Evolutionary conservation across 2,329 filamentous ascomycete genomes (phyloP).

Genomic region (Fusarium virguliforme): DNA sequence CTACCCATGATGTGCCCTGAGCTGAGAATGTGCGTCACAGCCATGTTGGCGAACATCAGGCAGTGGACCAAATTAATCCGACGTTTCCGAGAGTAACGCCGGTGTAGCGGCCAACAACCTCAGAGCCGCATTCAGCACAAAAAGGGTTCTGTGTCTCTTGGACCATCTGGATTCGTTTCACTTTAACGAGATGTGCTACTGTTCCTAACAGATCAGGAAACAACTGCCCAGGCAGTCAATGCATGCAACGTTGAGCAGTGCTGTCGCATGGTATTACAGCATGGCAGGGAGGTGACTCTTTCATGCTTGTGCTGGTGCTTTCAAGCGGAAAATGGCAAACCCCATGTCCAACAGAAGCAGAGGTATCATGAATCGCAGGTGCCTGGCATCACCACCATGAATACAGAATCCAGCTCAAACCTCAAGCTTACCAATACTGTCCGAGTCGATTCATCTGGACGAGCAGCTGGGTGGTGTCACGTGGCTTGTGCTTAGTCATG

Average conservation of each 20-base stretch:
- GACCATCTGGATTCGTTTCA: conserved; percentile 35
- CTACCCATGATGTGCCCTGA: background rate
- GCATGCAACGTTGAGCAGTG: conserved; percentile 40
- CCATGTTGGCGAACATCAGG: conserved; percentile 28
- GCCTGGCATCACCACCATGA: too few relatives aligned
- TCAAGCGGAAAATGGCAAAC: background rate
- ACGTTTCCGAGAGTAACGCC: conserved; percentile 46
- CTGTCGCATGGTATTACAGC: conserved; percentile 14
- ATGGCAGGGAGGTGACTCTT: background rate
- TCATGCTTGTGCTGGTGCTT: conserved; percentile 12
- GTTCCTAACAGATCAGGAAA: conserved; percentile 28
- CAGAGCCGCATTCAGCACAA: conserved; percentile 10
- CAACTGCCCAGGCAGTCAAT: conserved; percentile 1
- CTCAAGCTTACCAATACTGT: background rate
- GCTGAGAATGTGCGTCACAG: conserved; percentile 19
- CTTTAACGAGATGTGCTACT: conserved; percentile 35
- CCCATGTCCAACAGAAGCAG: background rate
- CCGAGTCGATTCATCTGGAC: background rate
- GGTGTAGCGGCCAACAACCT: conserved; percentile 4
- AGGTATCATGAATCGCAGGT: background rate
- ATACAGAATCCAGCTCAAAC: too few relatives aligned
- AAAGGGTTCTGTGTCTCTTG: conserved; percentile 23
- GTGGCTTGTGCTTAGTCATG: conserved; percentile 49
- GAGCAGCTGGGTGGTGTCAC: conserved; percentile 13
- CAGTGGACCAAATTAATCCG: conserved; percentile 38